Conservation (phyloP, 139 green algal genomes). For the Chlorella sorokiniana region DNA sequence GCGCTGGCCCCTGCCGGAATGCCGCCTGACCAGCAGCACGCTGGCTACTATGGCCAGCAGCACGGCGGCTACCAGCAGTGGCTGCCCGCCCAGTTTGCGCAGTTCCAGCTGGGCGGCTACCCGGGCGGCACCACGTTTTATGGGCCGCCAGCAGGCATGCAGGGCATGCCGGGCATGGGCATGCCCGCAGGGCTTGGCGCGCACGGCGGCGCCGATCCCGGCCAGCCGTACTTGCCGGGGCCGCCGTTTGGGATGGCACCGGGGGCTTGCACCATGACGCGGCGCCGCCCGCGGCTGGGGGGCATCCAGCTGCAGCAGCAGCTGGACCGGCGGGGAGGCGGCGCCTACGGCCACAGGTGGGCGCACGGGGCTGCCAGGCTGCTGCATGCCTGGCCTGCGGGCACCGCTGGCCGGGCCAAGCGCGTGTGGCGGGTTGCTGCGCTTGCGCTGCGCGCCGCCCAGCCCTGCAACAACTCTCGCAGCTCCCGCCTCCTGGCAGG, state of each 20-base stretch:
- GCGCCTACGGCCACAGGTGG: neutral
- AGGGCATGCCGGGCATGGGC: neutral
- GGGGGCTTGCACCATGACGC: neutral
- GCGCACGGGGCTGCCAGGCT: neutral
- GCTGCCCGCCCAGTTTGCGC: constrained; percentile 26
- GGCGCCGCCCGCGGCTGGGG: constrained; percentile 12
- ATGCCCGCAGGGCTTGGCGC: neutral
- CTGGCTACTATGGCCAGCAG: neutral
- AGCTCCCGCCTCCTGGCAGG: no score
- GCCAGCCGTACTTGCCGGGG: neutral
- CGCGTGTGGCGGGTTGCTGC: no score
- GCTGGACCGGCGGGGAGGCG: neutral
- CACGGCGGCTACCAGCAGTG: constrained; percentile 20
- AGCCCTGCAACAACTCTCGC: no score
- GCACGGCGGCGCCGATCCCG: neutral
- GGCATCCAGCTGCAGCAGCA: constrained; percentile 22
- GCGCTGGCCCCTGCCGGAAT: neutral
- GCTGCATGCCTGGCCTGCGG: no score
- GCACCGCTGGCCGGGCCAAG: no score
- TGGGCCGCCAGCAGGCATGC: neutral
- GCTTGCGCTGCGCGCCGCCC: neutral
- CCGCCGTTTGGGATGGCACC: neutral
- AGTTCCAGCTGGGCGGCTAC: constrained; percentile 20
- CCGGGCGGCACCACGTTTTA: neutral
- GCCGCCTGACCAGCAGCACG: neutral